These are phyloP conservation scores for Verticillium tricorpus DNA, from an alignment of 2,329 filamentous ascomycete genomes.

Conservation along the genomic window DNA sequence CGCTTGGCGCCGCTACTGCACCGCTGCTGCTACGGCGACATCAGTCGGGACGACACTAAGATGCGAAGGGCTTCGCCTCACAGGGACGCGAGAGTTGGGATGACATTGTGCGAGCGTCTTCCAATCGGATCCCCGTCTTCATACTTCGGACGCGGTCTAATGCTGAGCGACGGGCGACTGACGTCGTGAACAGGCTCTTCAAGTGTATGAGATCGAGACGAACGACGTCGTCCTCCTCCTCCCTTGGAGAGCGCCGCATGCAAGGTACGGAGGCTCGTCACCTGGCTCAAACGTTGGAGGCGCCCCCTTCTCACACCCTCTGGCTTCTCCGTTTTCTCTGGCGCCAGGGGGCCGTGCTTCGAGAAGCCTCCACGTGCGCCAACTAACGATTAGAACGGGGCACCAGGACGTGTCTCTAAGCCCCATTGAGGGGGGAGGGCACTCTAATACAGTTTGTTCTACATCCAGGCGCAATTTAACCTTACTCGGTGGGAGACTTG, in stretches of 20 bases:
- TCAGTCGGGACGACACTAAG: background rate
- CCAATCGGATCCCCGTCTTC: background rate
- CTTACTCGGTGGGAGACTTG: background rate
- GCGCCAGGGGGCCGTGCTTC: background rate
- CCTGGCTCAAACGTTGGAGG: background rate
- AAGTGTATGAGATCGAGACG: background rate
- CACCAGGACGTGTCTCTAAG: background rate
- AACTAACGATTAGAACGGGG: background rate
- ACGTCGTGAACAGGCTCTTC: background rate
- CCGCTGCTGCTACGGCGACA: too few relatives aligned
- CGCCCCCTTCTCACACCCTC: background rate
- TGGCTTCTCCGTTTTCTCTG: background rate
- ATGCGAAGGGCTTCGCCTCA: background rate
- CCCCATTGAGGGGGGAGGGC: background rate
- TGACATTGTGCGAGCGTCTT: background rate
- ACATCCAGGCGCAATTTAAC: background rate
- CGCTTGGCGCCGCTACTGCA: background rate
- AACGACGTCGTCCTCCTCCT: background rate
- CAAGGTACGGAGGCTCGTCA: background rate
- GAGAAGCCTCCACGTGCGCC: background rate
- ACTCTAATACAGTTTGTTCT: background rate
- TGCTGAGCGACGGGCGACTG: background rate
- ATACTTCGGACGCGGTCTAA: background rate
- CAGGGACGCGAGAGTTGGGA: background rate
- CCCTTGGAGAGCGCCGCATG: background rate